These are phyloP conservation scores for Lodderomyces pseudojiufengensis DNA, from an alignment of 1,139 yeast species.

Conservation along the genomic window DNA sequence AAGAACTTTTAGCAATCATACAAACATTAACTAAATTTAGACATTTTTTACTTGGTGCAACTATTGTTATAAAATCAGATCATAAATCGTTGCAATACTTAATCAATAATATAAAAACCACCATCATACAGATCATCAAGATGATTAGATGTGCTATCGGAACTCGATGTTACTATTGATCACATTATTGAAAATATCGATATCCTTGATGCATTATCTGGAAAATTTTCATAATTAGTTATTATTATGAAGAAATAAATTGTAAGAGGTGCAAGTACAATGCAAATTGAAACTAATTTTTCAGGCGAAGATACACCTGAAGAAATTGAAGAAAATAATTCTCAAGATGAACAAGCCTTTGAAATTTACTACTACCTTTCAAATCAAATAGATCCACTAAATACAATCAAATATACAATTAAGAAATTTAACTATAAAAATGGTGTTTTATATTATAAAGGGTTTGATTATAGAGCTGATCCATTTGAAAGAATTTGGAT, in stretches of 20 bases:
- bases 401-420: neutral
- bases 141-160: constrained; percentile 4
- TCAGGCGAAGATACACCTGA: too few relatives aligned
- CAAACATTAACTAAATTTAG: neutral
- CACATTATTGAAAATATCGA: constrained; percentile 5
- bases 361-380: neutral
- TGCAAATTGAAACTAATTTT: too few relatives aligned
- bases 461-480: too few relatives aligned
- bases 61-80: neutral
- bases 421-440: neutral
- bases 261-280: neutral
- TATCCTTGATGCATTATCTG: constrained; percentile 2
- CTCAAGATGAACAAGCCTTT: neutral
- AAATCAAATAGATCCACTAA: neutral
- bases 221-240: neutral
- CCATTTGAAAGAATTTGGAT: too few relatives aligned
- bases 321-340: constrained; percentile 1
- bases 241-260: neutral
- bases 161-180: constrained; percentile 2
- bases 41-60: constrained; percentile 1
- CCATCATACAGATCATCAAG: constrained; percentile 2
- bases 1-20: neutral
- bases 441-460: too few relatives aligned
- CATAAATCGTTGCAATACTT: constrained; percentile 2
- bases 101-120: neutral